These are phyloP conservation scores for Botrytis porri DNA, from an alignment of 2,329 filamentous ascomycete species.

Conservation along the genomic window DNA sequence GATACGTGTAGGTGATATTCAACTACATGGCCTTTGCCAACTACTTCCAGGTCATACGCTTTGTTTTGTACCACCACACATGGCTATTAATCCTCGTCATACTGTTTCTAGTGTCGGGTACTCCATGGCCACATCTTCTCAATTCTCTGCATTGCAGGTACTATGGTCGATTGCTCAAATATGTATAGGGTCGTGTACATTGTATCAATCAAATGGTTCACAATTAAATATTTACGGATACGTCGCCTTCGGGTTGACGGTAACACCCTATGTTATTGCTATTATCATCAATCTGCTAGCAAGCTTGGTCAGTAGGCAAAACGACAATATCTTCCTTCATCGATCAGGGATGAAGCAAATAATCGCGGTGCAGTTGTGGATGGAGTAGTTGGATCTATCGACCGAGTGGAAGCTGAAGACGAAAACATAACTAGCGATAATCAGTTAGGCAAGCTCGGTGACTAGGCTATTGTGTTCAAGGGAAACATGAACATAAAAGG, in stretches of 20 bases:
- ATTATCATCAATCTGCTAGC: not conserved
- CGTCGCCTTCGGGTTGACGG: not conserved
- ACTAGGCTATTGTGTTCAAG: not conserved
- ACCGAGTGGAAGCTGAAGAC: not conserved
- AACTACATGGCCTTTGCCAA: not conserved
- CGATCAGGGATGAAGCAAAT: not conserved
- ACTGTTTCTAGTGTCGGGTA: not conserved
- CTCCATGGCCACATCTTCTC: not conserved
- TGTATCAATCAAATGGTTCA: not conserved
- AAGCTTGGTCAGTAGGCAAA: not conserved
- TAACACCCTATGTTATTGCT: not conserved
- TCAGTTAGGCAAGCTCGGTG: slow-evolving; percentile 4
- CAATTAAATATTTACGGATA: not conserved
- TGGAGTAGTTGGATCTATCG: not conserved
- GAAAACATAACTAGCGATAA: not conserved
- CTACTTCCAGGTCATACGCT: not conserved
- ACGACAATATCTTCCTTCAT: not conserved
- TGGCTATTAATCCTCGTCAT: not conserved
- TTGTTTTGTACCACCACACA: not conserved
- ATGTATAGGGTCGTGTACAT: not conserved
- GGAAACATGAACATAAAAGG: not conserved
- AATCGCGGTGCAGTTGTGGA: not conserved
- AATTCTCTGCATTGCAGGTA: not conserved
- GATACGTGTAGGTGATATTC: not conserved
- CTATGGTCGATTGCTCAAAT: not conserved